Evolutionary conservation across 1,284 basidiomycete species (phyloP), one percentile per base, ranked within the genome.

Genomic region (Puccinia horiana): DNA sequence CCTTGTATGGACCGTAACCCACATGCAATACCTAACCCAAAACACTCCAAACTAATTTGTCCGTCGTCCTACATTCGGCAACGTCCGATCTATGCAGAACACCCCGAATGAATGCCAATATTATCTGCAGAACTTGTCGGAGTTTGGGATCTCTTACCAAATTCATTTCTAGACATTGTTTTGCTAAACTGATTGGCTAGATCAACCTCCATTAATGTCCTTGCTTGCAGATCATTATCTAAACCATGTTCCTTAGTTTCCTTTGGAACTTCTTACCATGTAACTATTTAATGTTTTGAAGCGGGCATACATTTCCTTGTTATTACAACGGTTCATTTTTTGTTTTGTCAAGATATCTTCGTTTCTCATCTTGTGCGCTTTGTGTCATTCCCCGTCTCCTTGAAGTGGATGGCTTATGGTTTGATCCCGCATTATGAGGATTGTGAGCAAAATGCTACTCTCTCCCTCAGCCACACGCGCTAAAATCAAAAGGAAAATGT

Each of bases 81-180:
- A n/a, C n/a, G n/a, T n/a, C n/a, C n/a, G n/a, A n/a, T n/a, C n/a
- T n/a, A n/a, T n/a, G n/a, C n/a, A n/a, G n/a, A n/a, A n/a, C n/a
- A n/a, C n/a, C n/a, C n/a, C n/a, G n/a, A n/a, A n/a, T n/a, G n/a
- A 44, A 44, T 18, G 61, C 61, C 61, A 65, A 65, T 65, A 37
- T 65, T 65, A 65, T 65, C 61, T 65, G 61, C 61, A 65, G 61
- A 40, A 8, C 61, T 23, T 65, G 37, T 65, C 61, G 16, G 61
- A 40, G 40, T 40, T 61, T 26, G 58, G 26, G 29, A 18, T 32
- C 58, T 26, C n/a, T 20, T 56, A n/a, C n/a, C 58, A 26, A 61
- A 29, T 61, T 35, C 58, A 61, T 61, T n/a, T 18, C 58, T 8
- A 61, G n/a, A 40, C 35, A 40, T 65, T 20, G 35, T 40, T 65